Percentiles rank a stretch among this genome's conserved stretches.
phyloP scores from a whole-genome alignment of 331 rosid species.

The Prunus yedoensis region DNA sequence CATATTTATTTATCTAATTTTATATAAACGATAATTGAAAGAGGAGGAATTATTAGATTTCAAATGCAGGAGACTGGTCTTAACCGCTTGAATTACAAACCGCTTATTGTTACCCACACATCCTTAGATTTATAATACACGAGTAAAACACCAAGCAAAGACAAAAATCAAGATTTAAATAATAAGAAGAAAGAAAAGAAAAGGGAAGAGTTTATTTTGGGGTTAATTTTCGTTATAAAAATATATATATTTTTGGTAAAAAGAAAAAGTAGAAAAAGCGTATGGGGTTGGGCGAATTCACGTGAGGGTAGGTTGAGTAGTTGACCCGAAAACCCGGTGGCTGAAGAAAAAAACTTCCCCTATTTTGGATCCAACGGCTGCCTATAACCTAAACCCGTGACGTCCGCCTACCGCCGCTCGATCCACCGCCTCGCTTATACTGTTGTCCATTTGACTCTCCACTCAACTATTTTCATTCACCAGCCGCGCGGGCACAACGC shows the following conservation, averaged over 20 bases:
- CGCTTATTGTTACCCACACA: too few species aligned
- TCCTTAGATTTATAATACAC: too few species aligned
- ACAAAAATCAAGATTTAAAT: too few species aligned
- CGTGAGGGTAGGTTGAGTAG: constrained; percentile 23
- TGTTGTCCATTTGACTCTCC: neutral
- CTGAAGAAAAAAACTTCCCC: neutral
- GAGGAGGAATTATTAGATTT: accelerated
- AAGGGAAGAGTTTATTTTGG: too few species aligned
- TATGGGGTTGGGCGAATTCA: constrained; percentile 16
- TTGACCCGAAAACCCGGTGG: constrained; percentile 21
- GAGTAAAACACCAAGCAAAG: too few species aligned
- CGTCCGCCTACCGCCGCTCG: constrained; percentile 33
- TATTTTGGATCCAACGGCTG: constrained; percentile 2
- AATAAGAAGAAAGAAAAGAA: too few species aligned
- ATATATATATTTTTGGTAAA: neutral
- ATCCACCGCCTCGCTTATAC: neutral
- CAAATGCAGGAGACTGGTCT: accelerated
- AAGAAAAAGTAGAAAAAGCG: neutral
- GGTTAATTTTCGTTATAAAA: neutral
- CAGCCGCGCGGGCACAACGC: neutral
- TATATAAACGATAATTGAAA: too few species aligned
- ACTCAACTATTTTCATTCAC: neutral
- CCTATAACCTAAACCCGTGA: constrained; percentile 16
- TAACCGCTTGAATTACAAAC: too few species aligned
- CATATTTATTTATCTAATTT: too few species aligned